phyloP scores from a whole-genome alignment of 106 monocot genomes.

The Ottelia alismoides region DNA sequence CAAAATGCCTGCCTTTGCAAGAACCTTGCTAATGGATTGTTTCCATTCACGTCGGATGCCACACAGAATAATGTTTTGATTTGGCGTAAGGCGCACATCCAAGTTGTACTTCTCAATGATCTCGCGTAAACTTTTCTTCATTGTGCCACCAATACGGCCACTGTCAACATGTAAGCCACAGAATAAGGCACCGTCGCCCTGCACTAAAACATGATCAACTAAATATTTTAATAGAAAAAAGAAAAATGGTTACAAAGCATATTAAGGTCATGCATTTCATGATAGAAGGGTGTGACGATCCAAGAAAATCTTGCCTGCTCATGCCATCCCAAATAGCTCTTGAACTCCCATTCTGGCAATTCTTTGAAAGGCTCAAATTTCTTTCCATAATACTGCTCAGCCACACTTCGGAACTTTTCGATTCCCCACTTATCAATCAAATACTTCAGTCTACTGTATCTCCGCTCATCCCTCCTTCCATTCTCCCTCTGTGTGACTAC shows the following conservation, averaged over 20 bases:
- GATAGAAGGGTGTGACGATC: background rate
- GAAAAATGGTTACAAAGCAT: no score
- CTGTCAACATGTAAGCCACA: conserved; percentile 90
- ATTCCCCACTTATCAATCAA: conserved; percentile 93
- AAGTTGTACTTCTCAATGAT: conserved; percentile 90
- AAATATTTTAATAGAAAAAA: background rate
- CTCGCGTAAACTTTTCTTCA: conserved; percentile 78
- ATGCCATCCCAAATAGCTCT: conserved; percentile 93
- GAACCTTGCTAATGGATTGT: conserved; percentile 47
- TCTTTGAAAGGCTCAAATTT: conserved; percentile 69
- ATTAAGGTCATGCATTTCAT: no score
- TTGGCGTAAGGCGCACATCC: conserved; percentile 69
- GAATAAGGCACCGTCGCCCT: conserved; percentile 81
- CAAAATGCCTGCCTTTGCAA: conserved; percentile 84
- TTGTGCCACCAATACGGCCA: conserved; percentile 73
- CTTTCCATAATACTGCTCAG: conserved; percentile 91
- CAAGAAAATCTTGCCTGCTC: conserved; percentile 45
- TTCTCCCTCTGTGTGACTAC: conserved; percentile 91
- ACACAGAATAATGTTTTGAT: conserved; percentile 86
- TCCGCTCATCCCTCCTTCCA: conserved; percentile 85
- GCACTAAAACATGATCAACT: background rate
- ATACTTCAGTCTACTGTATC: conserved; percentile 93
- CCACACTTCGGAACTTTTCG: conserved; percentile 68
- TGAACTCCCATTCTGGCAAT: conserved; percentile 89
- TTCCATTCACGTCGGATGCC: conserved; percentile 63